Evolutionary conservation across 495 filamentous ascomycete genomes (phyloP), one percentile per base, ranked within the genome.

Genomic region (Penicillium canariense): DNA sequence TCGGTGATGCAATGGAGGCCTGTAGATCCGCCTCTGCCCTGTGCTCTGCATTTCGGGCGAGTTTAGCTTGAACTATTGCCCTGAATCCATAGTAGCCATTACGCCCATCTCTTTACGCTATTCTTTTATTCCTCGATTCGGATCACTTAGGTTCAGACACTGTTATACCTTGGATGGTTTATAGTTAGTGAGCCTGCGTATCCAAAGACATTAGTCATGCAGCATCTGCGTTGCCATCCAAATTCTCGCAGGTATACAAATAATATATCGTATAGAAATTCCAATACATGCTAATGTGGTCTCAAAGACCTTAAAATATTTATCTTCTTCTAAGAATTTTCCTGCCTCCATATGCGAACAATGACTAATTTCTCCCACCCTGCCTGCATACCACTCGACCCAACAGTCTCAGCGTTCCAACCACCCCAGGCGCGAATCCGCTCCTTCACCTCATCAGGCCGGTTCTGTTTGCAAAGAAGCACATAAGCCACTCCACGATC

Each of bases 351-450:
- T 59, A 94, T 88, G 69, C 91, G 83, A 49, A 95, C 68, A 64
- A 94, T 84, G 56, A 87, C 83, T 69, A 95, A 72, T 69, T 84
- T 92, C 75, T 98, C 94, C 93, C 94, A 96, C 0, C 93, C 93
- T 28, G 84, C 94, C 66, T 84, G 76, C 77, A 83, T 88, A 47
- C 93, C 94, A 73, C 90, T 96, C 27, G 77, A 80, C 35, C 88
- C 88, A 10, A 93, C 91, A n/a, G 79, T 87, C 72, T 91, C 87
- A 1, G 81, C 90, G 42, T 56, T 74, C 93, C 91, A 96, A 0
- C 61, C 74, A 5, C 76, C 78, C 76, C 86, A 82, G 12, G 44
- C 60, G 22, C 77, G 68, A 52, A 96, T 80, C 52, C 79, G 68
- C 54, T 77, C 76, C 65, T 86, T 88, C 20, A 96, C 89, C 50